Percentiles rank a stretch among this genome's conserved stretches.
These are phyloP conservation scores for Calocybe cyanea DNA, from an alignment of 768 basidiomycete species.

Conservation along the genomic window DNA sequence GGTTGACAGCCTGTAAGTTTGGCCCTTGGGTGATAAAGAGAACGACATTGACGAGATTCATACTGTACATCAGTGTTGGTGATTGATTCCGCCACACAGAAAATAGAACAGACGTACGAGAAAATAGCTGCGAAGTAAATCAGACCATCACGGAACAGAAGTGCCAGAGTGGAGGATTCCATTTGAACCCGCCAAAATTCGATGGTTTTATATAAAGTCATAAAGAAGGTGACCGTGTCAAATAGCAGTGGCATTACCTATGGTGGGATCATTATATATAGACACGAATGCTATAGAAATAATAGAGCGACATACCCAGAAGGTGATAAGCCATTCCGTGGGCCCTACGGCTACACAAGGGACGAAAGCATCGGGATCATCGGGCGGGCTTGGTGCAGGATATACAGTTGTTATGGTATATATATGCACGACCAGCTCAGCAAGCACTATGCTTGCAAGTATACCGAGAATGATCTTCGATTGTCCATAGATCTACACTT, in stretches of 20 bases:
- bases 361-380: conserved; percentile 7
- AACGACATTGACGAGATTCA: conserved; percentile 21
- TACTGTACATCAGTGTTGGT: neutral
- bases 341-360: conserved; percentile 22
- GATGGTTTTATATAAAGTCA: conserved; percentile 8
- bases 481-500: neutral
- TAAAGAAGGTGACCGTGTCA: conserved; percentile 16
- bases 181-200: conserved; percentile 7
- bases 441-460: conserved; percentile 12
- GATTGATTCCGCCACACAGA: neutral
- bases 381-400: conserved; percentile 7
- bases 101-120: conserved; percentile 1
- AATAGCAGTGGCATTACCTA: conserved; percentile 10
- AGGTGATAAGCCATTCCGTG: conserved; percentile 18
- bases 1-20: conserved; percentile 16
- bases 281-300: neutral
- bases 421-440: conserved; percentile 14
- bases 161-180: conserved; percentile 4
- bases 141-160: conserved; percentile 17
- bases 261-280: neutral
- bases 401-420: conserved; percentile 17
- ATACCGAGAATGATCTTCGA: conserved; percentile 10
- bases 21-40: conserved; percentile 16
- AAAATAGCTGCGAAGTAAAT: conserved; percentile 24
- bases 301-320: conserved; percentile 17